Evolutionary conservation across 2,329 filamentous ascomycete species (phyloP).

Genomic region (Xylariaceae sp.): DNA sequence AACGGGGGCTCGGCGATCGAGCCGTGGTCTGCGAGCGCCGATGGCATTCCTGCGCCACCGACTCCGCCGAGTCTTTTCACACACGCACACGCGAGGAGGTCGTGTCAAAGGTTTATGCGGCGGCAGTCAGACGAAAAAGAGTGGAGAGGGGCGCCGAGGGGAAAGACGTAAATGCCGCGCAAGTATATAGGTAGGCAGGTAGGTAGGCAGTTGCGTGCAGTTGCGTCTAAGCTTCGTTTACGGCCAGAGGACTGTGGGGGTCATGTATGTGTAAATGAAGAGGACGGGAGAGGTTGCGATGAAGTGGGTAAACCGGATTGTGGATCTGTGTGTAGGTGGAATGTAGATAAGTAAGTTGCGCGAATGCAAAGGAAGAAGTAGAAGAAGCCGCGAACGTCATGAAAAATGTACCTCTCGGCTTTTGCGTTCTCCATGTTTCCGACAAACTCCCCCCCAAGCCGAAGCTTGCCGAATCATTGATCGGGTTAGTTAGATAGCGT

Average conservation of each 20-base stretch:
- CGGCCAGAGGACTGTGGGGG: background rate
- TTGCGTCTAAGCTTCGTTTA: background rate
- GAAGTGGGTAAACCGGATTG: background rate
- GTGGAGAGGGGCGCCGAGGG: background rate
- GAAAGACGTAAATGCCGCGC: background rate
- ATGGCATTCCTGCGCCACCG: slow-evolving; percentile 45
- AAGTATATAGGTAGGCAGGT: too few relatives aligned
- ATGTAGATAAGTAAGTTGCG: background rate
- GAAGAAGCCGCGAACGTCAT: slow-evolving; percentile 27
- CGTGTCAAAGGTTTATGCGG: slow-evolving; percentile 16
- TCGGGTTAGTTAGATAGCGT: background rate
- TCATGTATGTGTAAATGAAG: background rate
- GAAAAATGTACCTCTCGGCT: slow-evolving; percentile 16
- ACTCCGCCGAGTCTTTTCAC: slow-evolving; percentile 11
- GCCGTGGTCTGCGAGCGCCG: slow-evolving; percentile 52
- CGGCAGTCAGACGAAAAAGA: background rate
- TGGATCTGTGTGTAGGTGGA: background rate
- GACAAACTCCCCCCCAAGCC: slow-evolving; percentile 19
- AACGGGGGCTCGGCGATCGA: slow-evolving; percentile 49
- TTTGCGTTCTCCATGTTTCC: slow-evolving; percentile 4
- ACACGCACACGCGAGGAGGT: background rate
- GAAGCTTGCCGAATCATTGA: slow-evolving; percentile 26
- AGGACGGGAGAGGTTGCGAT: background rate
- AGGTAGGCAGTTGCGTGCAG: too few relatives aligned
- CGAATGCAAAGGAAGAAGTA: background rate